These are phyloP conservation scores for Kwoniella bestiolae DNA, from an alignment of 768 basidiomycete species.

Conservation along the genomic window DNA sequence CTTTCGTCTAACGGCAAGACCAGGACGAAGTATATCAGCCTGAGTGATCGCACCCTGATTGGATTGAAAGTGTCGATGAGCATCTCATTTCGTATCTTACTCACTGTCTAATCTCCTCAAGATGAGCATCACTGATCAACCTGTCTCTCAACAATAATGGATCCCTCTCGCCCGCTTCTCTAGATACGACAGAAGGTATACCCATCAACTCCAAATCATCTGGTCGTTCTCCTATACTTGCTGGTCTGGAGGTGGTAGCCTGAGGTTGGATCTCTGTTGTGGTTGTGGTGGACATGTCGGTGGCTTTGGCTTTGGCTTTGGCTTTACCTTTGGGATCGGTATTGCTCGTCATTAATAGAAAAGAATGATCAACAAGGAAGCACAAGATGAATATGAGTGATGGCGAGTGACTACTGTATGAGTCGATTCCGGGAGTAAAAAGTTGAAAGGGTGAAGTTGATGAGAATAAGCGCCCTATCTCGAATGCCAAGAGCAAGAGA, in stretches of 20 bases:
- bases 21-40: no score
- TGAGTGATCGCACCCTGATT: no score
- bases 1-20: conserved; percentile 29
- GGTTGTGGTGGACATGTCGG: neutral
- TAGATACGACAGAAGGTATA: conserved; percentile 33
- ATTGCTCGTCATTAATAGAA: neutral
- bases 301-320: conserved; percentile 5
- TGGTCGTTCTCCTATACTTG: conserved; percentile 6
- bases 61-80: no score
- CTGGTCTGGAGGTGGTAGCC: neutral
- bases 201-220: conserved; percentile 48
- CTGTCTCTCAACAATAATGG: conserved; percentile 48
- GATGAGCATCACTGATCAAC: conserved; percentile 45
- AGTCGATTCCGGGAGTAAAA: no score
- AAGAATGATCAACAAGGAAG: neutral
- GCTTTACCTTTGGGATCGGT: conserved; percentile 4
- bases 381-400: neutral
- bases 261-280: neutral
- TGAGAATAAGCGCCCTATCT: neutral
- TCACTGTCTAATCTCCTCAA: conserved; percentile 50
- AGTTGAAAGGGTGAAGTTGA: no score
- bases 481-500: neutral
- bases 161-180: conserved; percentile 55
- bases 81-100: no score
- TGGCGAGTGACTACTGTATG: neutral